phyloP scores from a whole-genome alignment of 257 asterid species.

The Ballota nigra region DNA sequence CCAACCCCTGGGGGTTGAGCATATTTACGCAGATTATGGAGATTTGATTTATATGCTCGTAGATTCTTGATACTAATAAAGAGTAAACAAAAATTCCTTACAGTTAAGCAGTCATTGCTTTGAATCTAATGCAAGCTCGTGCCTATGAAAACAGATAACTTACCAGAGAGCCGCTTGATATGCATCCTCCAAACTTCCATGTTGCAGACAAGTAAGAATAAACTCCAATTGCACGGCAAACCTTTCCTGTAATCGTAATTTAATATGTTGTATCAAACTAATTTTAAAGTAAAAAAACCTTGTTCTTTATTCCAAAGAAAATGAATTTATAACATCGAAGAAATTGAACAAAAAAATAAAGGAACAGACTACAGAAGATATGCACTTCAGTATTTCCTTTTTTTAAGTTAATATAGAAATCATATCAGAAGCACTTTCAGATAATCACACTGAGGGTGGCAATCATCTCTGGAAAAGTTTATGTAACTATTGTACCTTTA shows the following conservation, averaged over 20 bases:
- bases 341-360: neutral
- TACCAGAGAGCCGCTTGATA: slow-evolving; percentile 57
- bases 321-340: neutral
- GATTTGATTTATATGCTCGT: neutral
- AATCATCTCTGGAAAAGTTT: neutral
- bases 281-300: neutral
- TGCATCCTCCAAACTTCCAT: slow-evolving; percentile 48
- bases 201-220: slow-evolving; percentile 51
- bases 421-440: slow-evolving; percentile 3
- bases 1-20: too few relatives aligned
- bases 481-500: slow-evolving; percentile 40
- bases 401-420: neutral
- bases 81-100: slow-evolving; percentile 4
- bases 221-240: slow-evolving; percentile 61
- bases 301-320: neutral
- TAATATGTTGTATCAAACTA: slow-evolving; percentile 4
- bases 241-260: slow-evolving; percentile 49
- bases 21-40: slow-evolving; percentile 2
- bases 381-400: neutral
- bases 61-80: slow-evolving; percentile 1
- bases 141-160: slow-evolving; percentile 16
- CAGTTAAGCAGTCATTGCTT: neutral
- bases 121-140: slow-evolving; percentile 2
- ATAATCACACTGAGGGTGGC: neutral
- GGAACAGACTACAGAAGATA: neutral